Conservation (phyloP, 495 filamentous ascomycete species). For the Lasiosphaeria miniovina region DNA sequence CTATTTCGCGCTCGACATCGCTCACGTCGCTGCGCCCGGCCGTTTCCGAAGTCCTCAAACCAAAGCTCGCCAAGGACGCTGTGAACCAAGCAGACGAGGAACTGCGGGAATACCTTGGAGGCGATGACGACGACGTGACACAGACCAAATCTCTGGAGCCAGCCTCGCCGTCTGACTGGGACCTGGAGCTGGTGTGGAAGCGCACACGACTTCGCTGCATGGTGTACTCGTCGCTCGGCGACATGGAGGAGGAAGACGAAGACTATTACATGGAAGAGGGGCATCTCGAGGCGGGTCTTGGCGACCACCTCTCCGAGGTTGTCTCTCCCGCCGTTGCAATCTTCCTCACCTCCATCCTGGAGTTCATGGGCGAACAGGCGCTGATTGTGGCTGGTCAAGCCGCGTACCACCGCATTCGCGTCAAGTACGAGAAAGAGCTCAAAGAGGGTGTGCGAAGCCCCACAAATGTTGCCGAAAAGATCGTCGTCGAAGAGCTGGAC, state of each 20-base stretch:
- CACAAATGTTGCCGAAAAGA: slow-evolving; percentile 51
- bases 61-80: slow-evolving; percentile 81
- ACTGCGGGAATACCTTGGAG: slow-evolving; percentile 79
- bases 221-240: slow-evolving; percentile 95
- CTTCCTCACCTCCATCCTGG: slow-evolving; percentile 90
- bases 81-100: slow-evolving; percentile 88
- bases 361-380: slow-evolving; percentile 90
- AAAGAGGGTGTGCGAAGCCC: slow-evolving; percentile 43
- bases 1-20: slow-evolving; percentile 75
- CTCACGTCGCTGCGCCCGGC: slow-evolving; percentile 75
- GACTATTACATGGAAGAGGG: slow-evolving; percentile 77
- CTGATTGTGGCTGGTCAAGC: slow-evolving; percentile 86
- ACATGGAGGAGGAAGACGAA: slow-evolving; percentile 97
- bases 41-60: slow-evolving; percentile 82
- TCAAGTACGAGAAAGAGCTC: slow-evolving; percentile 49
- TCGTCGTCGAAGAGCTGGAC: slow-evolving; percentile 85
- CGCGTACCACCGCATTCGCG: slow-evolving; percentile 66
- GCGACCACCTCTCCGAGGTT: slow-evolving; percentile 57
- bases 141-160: slow-evolving; percentile 46
- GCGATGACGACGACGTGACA: slow-evolving; percentile 65
- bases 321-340: slow-evolving; percentile 93
- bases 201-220: slow-evolving; percentile 88
- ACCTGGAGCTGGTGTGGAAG: slow-evolving; percentile 86
- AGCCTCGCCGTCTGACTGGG: slow-evolving; percentile 62
- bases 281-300: slow-evolving; percentile 54